A percentile compares a stretch with the other conserved stretches of the same genome.
Evolutionary conservation across 257 asterid genomes (phyloP).

Genomic region (Linderniella brevidens): DNA sequence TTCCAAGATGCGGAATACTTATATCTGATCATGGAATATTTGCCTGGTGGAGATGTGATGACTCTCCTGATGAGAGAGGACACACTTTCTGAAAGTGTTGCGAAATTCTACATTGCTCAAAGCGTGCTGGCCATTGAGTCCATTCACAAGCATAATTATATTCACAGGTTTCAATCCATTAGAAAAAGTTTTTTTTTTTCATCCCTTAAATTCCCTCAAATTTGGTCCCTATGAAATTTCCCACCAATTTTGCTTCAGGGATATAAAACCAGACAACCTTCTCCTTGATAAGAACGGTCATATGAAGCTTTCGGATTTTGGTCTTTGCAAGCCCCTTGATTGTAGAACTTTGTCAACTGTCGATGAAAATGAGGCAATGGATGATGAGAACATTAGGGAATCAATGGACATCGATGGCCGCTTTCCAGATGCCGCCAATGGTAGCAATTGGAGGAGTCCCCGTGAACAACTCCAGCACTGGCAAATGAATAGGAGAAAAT

Average conservation of each 20-base stretch:
- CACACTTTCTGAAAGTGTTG: slow-evolving; percentile 69
- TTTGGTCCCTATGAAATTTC: background rate
- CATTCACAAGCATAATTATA: slow-evolving; percentile 85
- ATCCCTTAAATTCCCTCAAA: no score
- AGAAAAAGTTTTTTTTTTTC: no score
- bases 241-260: slow-evolving; percentile 24
- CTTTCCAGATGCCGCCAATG: slow-evolving; percentile 34
- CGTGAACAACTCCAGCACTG: slow-evolving; percentile 82
- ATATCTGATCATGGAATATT: slow-evolving; percentile 91
- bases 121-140: slow-evolving; percentile 88
- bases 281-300: slow-evolving; percentile 85
- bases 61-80: slow-evolving; percentile 90
- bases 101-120: slow-evolving; percentile 89
- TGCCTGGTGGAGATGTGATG: slow-evolving; percentile 99
- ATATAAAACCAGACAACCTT: slow-evolving; percentile 90
- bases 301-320: slow-evolving; percentile 97
- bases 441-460: slow-evolving; percentile 59
- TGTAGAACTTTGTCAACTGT: slow-evolving; percentile 58
- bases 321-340: slow-evolving; percentile 95
- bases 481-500: slow-evolving; percentile 75
- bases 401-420: slow-evolving; percentile 39
- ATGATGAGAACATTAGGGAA: slow-evolving; percentile 35
- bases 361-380: slow-evolving; percentile 53
- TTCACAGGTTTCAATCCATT: slow-evolving; percentile 43
- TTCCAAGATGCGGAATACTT: slow-evolving; percentile 90